These are phyloP conservation scores for Aspergillus oerlinghausenensis DNA, from an alignment of 2,329 filamentous ascomycete species.

Conservation along the genomic window DNA sequence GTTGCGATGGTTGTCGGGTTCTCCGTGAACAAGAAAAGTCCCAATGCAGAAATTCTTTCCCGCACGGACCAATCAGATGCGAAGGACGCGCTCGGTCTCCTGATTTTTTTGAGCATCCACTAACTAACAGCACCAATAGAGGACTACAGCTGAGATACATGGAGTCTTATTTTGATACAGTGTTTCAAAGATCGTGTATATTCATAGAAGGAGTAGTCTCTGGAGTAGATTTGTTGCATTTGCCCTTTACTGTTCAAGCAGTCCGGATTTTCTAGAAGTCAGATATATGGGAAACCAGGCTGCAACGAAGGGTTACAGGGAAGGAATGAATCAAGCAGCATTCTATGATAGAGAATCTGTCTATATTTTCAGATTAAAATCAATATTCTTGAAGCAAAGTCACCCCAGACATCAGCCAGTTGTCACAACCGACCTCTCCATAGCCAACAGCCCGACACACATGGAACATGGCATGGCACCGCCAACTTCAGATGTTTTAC, in stretches of 20 bases:
- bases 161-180: neutral
- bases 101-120: neutral
- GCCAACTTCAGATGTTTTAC: constrained; percentile 18
- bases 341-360: neutral
- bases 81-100: constrained; percentile 1
- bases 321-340: neutral
- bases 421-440: neutral
- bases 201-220: neutral
- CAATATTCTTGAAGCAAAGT: neutral
- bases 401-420: neutral
- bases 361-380: neutral
- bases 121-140: neutral
- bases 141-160: neutral
- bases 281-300: neutral
- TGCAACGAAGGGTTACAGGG: too few species aligned
- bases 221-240: neutral
- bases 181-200: neutral
- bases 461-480: constrained; percentile 13
- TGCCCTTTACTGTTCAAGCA: neutral
- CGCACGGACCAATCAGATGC: constrained; percentile 32
- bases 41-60: constrained; percentile 19
- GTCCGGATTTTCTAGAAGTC: too few species aligned
- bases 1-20: constrained; percentile 10
- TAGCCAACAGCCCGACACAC: neutral
- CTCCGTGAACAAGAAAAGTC: constrained; percentile 23